Evolutionary conservation across 2,329 filamentous ascomycete species (phyloP), one percentile per base, ranked within the genome.

Genomic region (Xylariaceae sp.): DNA sequence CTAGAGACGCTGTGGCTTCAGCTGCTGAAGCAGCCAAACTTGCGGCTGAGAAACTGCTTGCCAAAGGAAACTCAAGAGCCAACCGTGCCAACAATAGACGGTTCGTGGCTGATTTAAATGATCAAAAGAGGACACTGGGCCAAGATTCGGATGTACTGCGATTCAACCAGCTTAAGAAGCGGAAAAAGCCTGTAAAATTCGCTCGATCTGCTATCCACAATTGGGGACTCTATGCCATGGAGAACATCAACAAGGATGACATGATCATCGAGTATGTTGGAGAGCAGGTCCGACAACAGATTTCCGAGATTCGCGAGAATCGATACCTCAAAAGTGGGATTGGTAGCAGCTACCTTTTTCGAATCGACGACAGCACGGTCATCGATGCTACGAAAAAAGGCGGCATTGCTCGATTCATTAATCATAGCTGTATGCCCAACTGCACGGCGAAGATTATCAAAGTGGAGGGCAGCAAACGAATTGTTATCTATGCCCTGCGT

Each of bases 211-310:
- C 94, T 45, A 99, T 99, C 65, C 94, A 99, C 74, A 97, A 96
- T 67, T 99, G 94, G 94, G 94, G 94, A 31, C 76, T 99, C 31
- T 99, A 99, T 68, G 91, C 94, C 3, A 92, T 96, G 79, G 94
- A 99, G 73, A 94, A 95, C 68, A 99, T 99, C 60, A 83, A 88
- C 57, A 91, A 92, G 70, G 95, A 96, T 71, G 94, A 99, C 73
- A 96, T 99, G 91, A 99, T 99, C 70, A 99, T 99, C 68, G 94
- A 99, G 74, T 99, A 99, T 69, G 94, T 99, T 8, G 94, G 94
- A 57, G 94, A 99, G 74, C 94, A 96, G 71, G 91, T 99, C 39
- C 85, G 94, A 54, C 94, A 99, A 72, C 90, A 95, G 67, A 94
- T 99, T 57, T 91, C 94, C n/a, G 94, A 99, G 72, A 85, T 97